Conservation (phyloP, 2,329 filamentous ascomycete genomes). For the Hyphodiscus sp. region DNA sequence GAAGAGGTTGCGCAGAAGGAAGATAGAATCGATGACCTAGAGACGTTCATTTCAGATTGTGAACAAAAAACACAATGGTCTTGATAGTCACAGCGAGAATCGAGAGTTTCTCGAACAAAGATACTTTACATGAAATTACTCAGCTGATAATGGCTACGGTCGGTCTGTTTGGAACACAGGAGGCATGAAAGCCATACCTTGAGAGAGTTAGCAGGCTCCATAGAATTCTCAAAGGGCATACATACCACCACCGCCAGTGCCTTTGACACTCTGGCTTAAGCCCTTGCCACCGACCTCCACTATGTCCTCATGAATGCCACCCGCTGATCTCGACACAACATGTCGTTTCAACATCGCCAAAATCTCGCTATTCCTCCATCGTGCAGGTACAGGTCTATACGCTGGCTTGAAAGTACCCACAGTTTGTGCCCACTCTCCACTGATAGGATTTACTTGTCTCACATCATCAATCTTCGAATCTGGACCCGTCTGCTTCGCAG, state of each 20-base stretch:
- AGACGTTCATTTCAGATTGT: too few species aligned
- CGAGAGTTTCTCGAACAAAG: neutral
- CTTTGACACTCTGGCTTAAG: constrained; percentile 14
- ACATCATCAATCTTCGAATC: constrained; percentile 23
- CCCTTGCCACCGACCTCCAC: constrained; percentile 16
- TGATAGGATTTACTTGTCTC: constrained; percentile 32
- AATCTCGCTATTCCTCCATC: constrained; percentile 82
- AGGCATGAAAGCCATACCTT: constrained; percentile 33
- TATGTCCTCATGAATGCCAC: constrained; percentile 36
- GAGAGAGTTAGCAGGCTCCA: constrained; percentile 4
- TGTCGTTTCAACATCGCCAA: constrained; percentile 71
- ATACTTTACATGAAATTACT: neutral
- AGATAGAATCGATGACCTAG: too few species aligned
- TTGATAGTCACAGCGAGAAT: neutral
- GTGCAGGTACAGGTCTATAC: constrained; percentile 78
- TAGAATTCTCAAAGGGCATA: neutral
- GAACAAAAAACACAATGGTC: neutral
- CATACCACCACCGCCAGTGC: constrained; percentile 25
- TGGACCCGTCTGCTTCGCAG: constrained; percentile 26
- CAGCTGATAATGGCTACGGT: neutral
- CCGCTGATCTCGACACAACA: constrained; percentile 65
- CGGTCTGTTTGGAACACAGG: constrained; percentile 27
- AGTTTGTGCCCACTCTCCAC: constrained; percentile 95
- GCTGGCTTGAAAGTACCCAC: constrained; percentile 90
- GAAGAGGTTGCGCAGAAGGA: too few species aligned